These are phyloP conservation scores for Cladosporium sp. DNA, from an alignment of 2,329 filamentous ascomycete genomes.

Conservation along the genomic window DNA sequence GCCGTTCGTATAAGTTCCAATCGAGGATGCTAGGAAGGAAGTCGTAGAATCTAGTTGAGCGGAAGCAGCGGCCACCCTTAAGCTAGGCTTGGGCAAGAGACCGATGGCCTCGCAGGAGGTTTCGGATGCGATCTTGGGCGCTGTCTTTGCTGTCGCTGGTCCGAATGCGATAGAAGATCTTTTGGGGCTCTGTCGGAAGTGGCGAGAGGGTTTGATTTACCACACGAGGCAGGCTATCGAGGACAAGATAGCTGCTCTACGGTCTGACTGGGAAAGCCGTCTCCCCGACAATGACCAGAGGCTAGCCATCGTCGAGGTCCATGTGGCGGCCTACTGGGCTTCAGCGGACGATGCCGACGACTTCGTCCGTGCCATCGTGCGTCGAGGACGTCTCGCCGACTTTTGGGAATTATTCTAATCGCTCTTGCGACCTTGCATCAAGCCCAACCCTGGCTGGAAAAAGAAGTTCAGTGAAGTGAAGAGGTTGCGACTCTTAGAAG, in stretches of 20 bases:
- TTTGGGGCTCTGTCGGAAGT: not conserved
- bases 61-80: not conserved
- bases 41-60: not conserved
- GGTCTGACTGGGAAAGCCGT: not conserved
- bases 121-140: not conserved
- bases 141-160: not conserved
- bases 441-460: slow-evolving; percentile 1
- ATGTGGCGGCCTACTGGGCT: not conserved
- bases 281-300: not conserved
- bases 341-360: not conserved
- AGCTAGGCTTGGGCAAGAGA: not conserved
- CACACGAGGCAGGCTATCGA: not conserved
- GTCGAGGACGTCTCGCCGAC: not conserved
- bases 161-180: not conserved
- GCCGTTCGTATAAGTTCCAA: not conserved
- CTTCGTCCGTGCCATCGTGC: not conserved
- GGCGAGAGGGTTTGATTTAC: not conserved
- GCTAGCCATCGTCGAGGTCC: not conserved
- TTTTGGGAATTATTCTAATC: not conserved
- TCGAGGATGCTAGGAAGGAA: not conserved
- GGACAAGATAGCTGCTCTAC: not conserved
- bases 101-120: not conserved
- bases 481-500: not conserved
- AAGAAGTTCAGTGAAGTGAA: not conserved
- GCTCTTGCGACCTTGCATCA: not conserved